Conservation (phyloP, 1,284 basidiomycete species). For the Phellinidium pouzarii region DNA sequence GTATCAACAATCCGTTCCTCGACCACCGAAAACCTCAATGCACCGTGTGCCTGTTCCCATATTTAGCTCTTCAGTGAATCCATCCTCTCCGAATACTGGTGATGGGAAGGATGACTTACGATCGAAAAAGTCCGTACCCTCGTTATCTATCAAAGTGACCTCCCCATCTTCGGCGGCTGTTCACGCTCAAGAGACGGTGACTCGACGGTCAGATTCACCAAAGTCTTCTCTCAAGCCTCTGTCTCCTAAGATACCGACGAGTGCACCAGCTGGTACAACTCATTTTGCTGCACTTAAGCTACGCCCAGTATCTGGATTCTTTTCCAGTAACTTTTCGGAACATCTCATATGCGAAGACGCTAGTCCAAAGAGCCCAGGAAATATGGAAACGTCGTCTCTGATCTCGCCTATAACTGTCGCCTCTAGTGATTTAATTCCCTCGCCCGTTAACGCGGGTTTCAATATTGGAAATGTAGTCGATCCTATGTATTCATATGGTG, state of each 20-base stretch:
- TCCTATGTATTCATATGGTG: not conserved
- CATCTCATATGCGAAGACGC: constrained; percentile 41
- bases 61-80: constrained; percentile 18
- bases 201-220: constrained; percentile 12
- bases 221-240: constrained; percentile 20
- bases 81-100: not conserved
- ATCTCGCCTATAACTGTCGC: constrained; percentile 13
- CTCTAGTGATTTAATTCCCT: constrained; percentile 14
- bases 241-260: constrained; percentile 28
- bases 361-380: constrained; percentile 28
- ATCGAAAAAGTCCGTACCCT: constrained; percentile 11
- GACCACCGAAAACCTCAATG: constrained; percentile 16
- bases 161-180: constrained; percentile 4
- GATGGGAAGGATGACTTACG: constrained; percentile 5
- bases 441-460: constrained; percentile 8
- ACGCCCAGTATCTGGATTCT: constrained; percentile 69
- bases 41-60: constrained; percentile 42
- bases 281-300: constrained; percentile 63
- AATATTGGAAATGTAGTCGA: not conserved
- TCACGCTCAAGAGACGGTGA: not conserved
- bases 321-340: constrained; percentile 63
- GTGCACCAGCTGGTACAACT: constrained; percentile 55
- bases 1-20: constrained; percentile 1
- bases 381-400: constrained; percentile 22
- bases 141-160: constrained; percentile 17